Conservation (phyloP, 179 eudicot genomes). For the Spinacia oleracea region DNA sequence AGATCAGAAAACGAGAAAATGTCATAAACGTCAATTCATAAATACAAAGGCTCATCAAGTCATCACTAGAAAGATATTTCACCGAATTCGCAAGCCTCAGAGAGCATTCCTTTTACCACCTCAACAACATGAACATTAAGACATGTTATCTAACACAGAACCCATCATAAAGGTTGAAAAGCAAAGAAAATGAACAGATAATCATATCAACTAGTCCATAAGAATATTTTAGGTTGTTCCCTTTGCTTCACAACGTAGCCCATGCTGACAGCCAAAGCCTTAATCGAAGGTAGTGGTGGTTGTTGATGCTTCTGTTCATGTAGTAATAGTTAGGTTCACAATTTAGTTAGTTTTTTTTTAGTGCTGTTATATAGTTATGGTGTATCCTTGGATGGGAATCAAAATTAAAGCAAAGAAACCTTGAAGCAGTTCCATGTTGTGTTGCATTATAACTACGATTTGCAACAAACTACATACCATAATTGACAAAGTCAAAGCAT, state of each 20-base stretch:
- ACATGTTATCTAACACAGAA: background rate
- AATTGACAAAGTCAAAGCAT: background rate
- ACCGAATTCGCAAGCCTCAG: conserved; percentile 3
- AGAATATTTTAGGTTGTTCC: background rate
- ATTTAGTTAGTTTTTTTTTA: background rate
- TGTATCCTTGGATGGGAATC: background rate
- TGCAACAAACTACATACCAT: background rate
- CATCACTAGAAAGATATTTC: background rate
- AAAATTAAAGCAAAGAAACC: background rate
- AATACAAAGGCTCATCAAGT: conserved; percentile 2
- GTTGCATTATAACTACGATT: background rate
- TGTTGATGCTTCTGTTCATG: background rate
- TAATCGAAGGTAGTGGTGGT: background rate
- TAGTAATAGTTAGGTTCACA: background rate
- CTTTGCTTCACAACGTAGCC: background rate
- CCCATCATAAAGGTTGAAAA: background rate
- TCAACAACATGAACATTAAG: background rate
- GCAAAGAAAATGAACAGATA: conserved; percentile 7
- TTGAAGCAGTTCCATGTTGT: background rate
- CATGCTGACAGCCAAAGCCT: background rate
- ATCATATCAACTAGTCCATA: background rate
- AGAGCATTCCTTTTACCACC: background rate
- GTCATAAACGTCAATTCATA: background rate
- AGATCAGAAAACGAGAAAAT: conserved; percentile 6
- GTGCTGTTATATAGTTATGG: background rate